Percentiles rank a stretch among this genome's conserved stretches.
Evolutionary conservation across 2,329 filamentous ascomycete species (phyloP).

Genomic region (Teratosphaeria viscida): DNA sequence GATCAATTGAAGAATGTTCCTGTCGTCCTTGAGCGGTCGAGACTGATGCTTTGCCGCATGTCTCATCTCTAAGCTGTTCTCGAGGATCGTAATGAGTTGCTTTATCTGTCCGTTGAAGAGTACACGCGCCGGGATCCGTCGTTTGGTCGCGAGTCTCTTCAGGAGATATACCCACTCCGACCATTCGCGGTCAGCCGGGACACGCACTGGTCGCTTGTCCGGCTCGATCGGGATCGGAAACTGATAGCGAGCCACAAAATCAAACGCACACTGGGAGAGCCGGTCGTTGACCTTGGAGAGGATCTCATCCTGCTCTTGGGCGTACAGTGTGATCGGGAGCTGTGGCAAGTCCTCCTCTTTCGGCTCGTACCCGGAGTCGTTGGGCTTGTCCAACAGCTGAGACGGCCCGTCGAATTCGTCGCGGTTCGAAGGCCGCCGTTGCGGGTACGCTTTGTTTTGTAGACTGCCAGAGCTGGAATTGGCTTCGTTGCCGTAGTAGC

Average conservation of each 20-base stretch:
- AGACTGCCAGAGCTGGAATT: constrained; percentile 13
- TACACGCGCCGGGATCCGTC: constrained; percentile 71
- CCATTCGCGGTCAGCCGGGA: constrained; percentile 73
- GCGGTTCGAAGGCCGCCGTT: constrained; percentile 65
- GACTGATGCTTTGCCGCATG: constrained; percentile 77
- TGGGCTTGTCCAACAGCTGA: constrained; percentile 66
- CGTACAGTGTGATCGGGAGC: constrained; percentile 70
- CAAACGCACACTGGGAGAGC: constrained; percentile 74
- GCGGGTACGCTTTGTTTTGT: constrained; percentile 27
- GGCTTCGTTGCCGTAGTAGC: constrained; percentile 16
- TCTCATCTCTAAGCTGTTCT: constrained; percentile 81
- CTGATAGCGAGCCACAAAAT: constrained; percentile 85
- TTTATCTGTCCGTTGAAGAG: constrained; percentile 83
- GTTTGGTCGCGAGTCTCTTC: constrained; percentile 75
- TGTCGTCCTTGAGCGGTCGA: constrained; percentile 74
- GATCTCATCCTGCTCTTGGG: constrained; percentile 76
- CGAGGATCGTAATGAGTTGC: constrained; percentile 76
- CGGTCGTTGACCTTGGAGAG: constrained; percentile 73
- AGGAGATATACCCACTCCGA: constrained; percentile 85
- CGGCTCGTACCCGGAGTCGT: constrained; percentile 59
- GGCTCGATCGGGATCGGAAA: constrained; percentile 77
- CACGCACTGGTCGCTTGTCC: constrained; percentile 67
- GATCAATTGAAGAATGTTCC: constrained; percentile 78
- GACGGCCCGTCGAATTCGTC: constrained; percentile 86
- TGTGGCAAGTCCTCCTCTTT: constrained; percentile 73